Base-by-base conservation (phyloP, 305 asterid species). In the Fraxinus ornus region DNA sequence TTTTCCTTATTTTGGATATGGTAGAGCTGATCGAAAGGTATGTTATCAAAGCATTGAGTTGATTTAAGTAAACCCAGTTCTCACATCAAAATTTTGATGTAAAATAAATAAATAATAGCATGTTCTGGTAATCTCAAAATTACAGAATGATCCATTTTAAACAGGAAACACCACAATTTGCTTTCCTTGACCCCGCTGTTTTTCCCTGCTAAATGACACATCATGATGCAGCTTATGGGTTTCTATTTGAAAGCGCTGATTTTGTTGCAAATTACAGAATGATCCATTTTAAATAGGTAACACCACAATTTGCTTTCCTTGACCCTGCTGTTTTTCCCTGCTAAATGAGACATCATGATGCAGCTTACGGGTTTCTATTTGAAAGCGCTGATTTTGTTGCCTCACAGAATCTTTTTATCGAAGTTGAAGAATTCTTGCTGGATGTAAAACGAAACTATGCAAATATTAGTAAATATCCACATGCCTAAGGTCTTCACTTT, bases 21-120 rank as follows among this genome's bases (percentile, higher is more conserved):
- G 95, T 13, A 88, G 97, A 78, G 97, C 97, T 79, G 95, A 94
- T 83, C 91, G 98, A 35, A 94, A 94, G 97, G 98, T 92, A 88
- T 86, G 83, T 66, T 39, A 32, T 10, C 15, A 8, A 17, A 24
- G 55, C 35, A 30, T 77, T 19, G 37, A 66, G 33, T 66, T 84
- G 35, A 64, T 78, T 75, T 62, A 64, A 5, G 12, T 41, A 78
- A 26, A 3, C 75, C 79, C 47, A 44, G 32, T 26, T 47, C 73
- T 37, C 33, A 10, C 62, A 21, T 78, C 47, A 78, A 68, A 36
- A 17, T 78, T 73, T 55, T 78, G 78, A 84, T 72, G 74, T 78
- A 30, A 76, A 44, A 44, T 44, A 83, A 83, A 24, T 24, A 24
- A 24, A 24, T 24, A 24, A 24, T 26, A 78, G n/a, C 52, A 75